Percentiles rank a stretch among this genome's conserved stretches.
Evolutionary conservation across 192 early-diverging fungal species (phyloP).

Genomic region (Chytriomyces sp.): DNA sequence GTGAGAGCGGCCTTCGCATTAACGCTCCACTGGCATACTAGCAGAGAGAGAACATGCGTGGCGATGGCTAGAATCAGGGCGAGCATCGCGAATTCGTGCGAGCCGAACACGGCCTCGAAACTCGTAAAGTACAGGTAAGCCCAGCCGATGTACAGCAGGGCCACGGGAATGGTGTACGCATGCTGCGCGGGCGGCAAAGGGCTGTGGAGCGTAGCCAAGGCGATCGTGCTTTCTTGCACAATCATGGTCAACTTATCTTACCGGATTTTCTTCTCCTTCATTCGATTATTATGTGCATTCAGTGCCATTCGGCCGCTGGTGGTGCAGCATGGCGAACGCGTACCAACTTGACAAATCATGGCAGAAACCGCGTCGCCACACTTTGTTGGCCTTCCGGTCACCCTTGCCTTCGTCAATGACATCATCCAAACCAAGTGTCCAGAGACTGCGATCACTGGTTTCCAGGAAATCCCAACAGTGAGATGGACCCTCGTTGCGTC

Average conservation of each 20-base stretch:
- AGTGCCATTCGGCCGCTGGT: too few relatives aligned
- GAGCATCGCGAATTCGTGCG: slow-evolving; percentile 71
- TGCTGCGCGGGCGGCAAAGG: slow-evolving; percentile 76
- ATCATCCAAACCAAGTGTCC: background rate
- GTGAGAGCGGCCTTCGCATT: slow-evolving; percentile 78
- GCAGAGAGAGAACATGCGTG: slow-evolving; percentile 77
- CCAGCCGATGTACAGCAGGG: slow-evolving; percentile 75
- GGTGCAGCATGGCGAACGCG: too few relatives aligned
- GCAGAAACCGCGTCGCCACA: slow-evolving; percentile 26
- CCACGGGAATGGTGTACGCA: slow-evolving; percentile 83
- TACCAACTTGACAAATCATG: slow-evolving; percentile 16
- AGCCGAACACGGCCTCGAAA: slow-evolving; percentile 74
- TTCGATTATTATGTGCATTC: too few relatives aligned
- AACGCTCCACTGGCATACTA: slow-evolving; percentile 95
- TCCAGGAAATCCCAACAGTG: slow-evolving; percentile 10
- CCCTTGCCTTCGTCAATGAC: background rate
- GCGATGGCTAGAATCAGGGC: slow-evolving; percentile 61
- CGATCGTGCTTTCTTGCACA: slow-evolving; percentile 69
- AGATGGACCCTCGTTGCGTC: background rate
- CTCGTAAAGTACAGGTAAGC: slow-evolving; percentile 73
- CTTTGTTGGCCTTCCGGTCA: slow-evolving; percentile 12
- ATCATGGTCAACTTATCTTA: too few relatives aligned
- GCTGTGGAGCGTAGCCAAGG: slow-evolving; percentile 77
- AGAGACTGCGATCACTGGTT: background rate
- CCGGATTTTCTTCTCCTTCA: too few relatives aligned